Evolutionary conservation across 371 early-diverging fungal species (phyloP), one percentile per base, ranked within the genome.

Genomic region (Cokeromyces recurvatus): DNA sequence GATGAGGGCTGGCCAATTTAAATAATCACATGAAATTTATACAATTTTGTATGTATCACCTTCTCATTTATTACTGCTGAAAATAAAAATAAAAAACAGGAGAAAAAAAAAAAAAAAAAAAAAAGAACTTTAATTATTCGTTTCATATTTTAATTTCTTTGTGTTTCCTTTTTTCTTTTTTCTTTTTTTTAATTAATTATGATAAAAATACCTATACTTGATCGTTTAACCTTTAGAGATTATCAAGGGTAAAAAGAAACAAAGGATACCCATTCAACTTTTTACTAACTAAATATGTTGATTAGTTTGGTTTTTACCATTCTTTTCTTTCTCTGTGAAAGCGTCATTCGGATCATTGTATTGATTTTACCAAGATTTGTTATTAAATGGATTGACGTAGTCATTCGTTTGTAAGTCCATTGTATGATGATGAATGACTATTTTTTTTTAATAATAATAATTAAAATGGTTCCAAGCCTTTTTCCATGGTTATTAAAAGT

Each of bases 251-350:
- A 48, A 48, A 32, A 1, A 32, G 11, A 36, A 22, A 7, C 4
- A 24, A 8, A 25, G 16, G 17, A 38, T 16, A 16, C n/a, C n/a
- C n/a, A n/a, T n/a, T n/a, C n/a, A 10, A 36, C 19, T 29, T 14
- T 3, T 11, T 21, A 22, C 8, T 10, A n/a, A 1, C 15, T 38
- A 22, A 43, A n/a, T 34, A 24, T 31, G 16, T 0, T 35, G 7
- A 37, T 1, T 44, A 72, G 73, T 19, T 64, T 91, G 23, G 32
- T 79, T 17, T 55, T 86, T 38, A 86, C 89, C 11, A 63, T 87
- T 29, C 46, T 74, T 27, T 74, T 89, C 55, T 78, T 91, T 40
- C 50, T 81, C 5, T 53, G 80, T 37, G 91, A 91, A 54, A 77
- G 75, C 38, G 37, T 87, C 32, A 65, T 86, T 40, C 73, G 90